Evolutionary conservation across 176 grass and related monocot species (phyloP).

Genomic region (Carex littledalei): DNA sequence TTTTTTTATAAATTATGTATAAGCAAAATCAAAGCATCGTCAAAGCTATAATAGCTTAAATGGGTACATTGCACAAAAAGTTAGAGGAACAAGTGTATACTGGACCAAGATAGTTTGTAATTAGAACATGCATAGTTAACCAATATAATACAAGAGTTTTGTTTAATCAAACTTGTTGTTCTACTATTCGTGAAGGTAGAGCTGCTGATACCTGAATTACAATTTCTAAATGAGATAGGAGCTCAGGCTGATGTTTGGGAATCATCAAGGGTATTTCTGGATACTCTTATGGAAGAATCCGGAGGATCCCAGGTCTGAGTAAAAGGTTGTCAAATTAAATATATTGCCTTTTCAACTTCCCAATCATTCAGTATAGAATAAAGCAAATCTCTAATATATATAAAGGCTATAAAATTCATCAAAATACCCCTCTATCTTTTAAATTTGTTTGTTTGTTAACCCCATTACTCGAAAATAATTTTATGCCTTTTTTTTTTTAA

Average conservation of each 20-base stretch:
- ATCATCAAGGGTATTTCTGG: conserved; percentile 71
- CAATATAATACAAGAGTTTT: not conserved
- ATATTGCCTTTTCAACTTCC: not conserved
- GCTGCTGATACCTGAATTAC: conserved; percentile 80
- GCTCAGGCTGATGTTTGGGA: conserved; percentile 91
- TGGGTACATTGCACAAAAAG: not conserved
- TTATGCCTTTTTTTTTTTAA: conserved; percentile 1
- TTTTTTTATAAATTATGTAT: not conserved
- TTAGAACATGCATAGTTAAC: not conserved
- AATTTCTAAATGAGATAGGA: conserved; percentile 93
- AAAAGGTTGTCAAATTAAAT: conserved; percentile 34
- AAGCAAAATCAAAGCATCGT: not conserved
- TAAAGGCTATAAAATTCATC: not conserved
- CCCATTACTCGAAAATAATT: not conserved
- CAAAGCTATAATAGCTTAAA: not conserved
- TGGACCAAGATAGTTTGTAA: not conserved
- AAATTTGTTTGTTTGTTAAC: not conserved
- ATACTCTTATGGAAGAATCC: conserved; percentile 64
- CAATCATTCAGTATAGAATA: not conserved
- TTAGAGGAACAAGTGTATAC: not conserved
- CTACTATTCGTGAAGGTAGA: conserved; percentile 50
- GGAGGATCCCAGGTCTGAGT: conserved; percentile 64
- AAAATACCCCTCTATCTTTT: not conserved
- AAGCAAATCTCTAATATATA: not conserved
- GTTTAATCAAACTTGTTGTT: not conserved